Base-by-base conservation (phyloP, 2,329 filamentous ascomycete genomes). In the Triangularia setosa region DNA sequence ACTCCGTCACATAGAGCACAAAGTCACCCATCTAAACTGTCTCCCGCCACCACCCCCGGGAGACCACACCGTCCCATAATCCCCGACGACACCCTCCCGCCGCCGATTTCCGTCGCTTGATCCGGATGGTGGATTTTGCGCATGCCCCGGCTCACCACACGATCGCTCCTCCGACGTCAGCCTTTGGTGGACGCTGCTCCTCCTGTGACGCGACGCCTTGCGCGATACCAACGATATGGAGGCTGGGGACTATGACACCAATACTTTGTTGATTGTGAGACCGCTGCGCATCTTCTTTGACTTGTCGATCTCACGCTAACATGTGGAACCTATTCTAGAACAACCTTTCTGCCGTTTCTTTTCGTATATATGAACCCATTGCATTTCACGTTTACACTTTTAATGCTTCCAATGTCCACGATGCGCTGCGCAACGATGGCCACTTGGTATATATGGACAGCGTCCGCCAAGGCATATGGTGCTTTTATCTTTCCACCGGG, bases 161-260 rank as follows among this genome's bases (percentile, higher is more conserved):
- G 44, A 64, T 23, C 61, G 57, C 52, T 56, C 57, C 57, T 58
- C 59, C 60, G 63, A 68, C 59, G 25, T 57, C 59, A 63, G 58
- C 57, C 61, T 58, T 65, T 54, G 69, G 71, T 72, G 67, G 65
- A 69, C 68, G 69, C 62, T 61, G 44, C 61, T 63, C 62, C 60
- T 52, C 60, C n/a, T 33, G 63, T 57, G 62, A 65, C 56, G 64
- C 67, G 64, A 62, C 69, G 67, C 69, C 66, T 69, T 63, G 66
- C 64, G 67, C 68, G 69, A 63, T 66, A 64, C 66, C 30, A 71
- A 67, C 83, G 84, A 83, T 73, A 87, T 87, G 85, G 85, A 87
- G 76, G 81, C 82, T 75, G 83, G 83, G 69, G 84, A 87, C 77
- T 86, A 86, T 76, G 84, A 86, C 72, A 87, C 85, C 73, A 87